phyloP scores from a whole-genome alignment of 768 basidiomycete species.

The Royoungia palumana region DNA sequence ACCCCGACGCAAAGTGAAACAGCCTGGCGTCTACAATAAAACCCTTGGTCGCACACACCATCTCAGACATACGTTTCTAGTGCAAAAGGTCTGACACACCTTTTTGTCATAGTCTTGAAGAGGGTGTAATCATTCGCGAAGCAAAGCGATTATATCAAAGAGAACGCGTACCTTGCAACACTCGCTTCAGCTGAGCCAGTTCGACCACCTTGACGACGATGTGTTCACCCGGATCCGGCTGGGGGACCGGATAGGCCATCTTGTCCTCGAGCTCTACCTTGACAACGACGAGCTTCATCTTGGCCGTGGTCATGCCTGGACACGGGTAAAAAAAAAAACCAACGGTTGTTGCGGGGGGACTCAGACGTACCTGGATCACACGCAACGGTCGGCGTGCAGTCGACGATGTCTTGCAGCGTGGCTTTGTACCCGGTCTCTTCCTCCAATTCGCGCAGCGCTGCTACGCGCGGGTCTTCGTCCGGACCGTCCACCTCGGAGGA shows the following conservation, averaged over 20 bases:
- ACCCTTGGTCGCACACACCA: constrained; percentile 34
- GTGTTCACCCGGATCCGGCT: constrained; percentile 84
- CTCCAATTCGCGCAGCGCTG: constrained; percentile 84
- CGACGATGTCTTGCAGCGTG: constrained; percentile 47
- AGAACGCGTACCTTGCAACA: constrained; percentile 61
- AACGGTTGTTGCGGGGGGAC: no score
- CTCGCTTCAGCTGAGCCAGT: constrained; percentile 55
- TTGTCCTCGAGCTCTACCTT: constrained; percentile 63
- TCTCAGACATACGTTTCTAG: not conserved
- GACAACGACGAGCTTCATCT: constrained; percentile 83
- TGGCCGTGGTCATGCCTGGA: constrained; percentile 89
- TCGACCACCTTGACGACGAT: constrained; percentile 74
- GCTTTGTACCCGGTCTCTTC: constrained; percentile 93
- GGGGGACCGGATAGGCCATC: constrained; percentile 66
- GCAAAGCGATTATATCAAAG: not conserved
- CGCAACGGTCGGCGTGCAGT: constrained; percentile 60
- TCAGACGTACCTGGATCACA: constrained; percentile 62
- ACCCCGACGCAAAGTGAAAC: constrained; percentile 72
- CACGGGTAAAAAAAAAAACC: not conserved
- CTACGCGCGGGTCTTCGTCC: constrained; percentile 67
- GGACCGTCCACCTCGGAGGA: constrained; percentile 26
- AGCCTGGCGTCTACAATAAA: constrained; percentile 75
- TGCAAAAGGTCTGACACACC: constrained; percentile 33
- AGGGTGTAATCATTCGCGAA: not conserved
- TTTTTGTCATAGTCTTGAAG: constrained; percentile 54